These are phyloP conservation scores for Lichtheimia hyalospora DNA, from an alignment of 371 early-diverging fungal genomes.

Conservation along the genomic window DNA sequence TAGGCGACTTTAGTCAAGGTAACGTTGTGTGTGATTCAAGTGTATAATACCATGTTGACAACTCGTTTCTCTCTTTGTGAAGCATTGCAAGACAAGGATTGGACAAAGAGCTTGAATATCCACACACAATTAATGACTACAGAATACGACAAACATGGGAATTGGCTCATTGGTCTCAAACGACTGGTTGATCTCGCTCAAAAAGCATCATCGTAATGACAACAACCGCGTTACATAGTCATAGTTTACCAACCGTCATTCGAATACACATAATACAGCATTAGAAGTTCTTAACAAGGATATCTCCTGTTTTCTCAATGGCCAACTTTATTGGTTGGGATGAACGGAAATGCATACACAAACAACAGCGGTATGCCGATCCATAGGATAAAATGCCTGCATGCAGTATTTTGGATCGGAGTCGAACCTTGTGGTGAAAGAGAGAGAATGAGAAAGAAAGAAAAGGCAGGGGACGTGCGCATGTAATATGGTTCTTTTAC, in stretches of 20 bases:
- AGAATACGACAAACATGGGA: slow-evolving; percentile 20
- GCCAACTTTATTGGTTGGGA: not conserved
- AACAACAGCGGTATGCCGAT: not conserved
- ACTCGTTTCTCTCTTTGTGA: not conserved
- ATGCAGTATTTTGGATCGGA: too few species aligned
- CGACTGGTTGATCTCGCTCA: slow-evolving; percentile 20
- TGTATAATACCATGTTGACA: not conserved
- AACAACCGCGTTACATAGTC: not conserved
- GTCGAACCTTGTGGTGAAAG: too few species aligned
- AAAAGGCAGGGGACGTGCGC: too few species aligned
- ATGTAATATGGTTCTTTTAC: too few species aligned
- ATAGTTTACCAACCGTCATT: not conserved
- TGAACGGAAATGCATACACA: not conserved
- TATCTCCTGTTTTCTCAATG: not conserved
- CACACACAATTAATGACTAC: slow-evolving; percentile 21
- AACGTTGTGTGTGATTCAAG: not conserved
- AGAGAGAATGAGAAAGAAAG: too few species aligned
- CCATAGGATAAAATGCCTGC: too few species aligned
- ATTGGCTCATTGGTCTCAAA: slow-evolving; percentile 23
- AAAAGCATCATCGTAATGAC: slow-evolving; percentile 7
- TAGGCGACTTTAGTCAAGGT: slow-evolving; percentile 15
- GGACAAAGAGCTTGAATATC: slow-evolving; percentile 13
- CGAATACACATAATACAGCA: not conserved
- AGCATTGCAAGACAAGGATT: slow-evolving; percentile 18
- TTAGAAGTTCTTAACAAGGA: not conserved